Base-by-base conservation (phyloP, 192 early-diverging fungal species). In the Pecoramyces ruminantium region DNA sequence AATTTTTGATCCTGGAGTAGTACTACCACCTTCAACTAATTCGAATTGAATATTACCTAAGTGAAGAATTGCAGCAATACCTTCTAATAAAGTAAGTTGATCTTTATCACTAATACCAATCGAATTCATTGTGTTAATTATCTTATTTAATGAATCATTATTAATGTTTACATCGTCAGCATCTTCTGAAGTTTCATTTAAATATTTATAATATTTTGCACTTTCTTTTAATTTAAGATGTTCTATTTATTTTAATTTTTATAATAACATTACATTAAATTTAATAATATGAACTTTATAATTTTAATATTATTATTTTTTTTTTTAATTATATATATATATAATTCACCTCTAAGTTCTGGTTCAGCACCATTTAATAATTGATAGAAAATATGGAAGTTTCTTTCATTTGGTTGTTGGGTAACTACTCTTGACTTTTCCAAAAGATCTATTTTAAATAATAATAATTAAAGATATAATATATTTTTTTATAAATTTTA, bases 341-440 rank as follows among this genome's bases (percentile, higher is more conserved):
- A 34, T 34, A 34, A 6, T 4, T 51, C 21, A 51, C 42, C 42
- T 51, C 42, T 51, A 51, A 51, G 42, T 21, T 17, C 42, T 51
- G 42, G 42, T 51, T 51, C 42, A 21, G 18, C 92, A 25, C 92
- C 93, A 82, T 94, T 95, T 83, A 90, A 90, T 29, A 95, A 88
- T 84, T 96, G 95, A 83, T 96, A 96, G 86, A 99, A 98, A 77
- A 98, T 94, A 84, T 99, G 97, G 86, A 99, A 99, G 84, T 98
- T 98, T n/a, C 88, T 85, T 80, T 89, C 88, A 18, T 79, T 40
- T 79, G 83, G 84, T 18, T 85, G 86, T 82, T 89, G 88, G 38
- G 80, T 87, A 14, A 83, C 83, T 16, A 89, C 85, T 42, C 88
- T 84, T 18, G 88, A 89, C 38, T 90, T 90, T 84, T 89, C 88